These are phyloP conservation scores for Hyphopichia khmerensis DNA, from an alignment of 1,139 yeast genomes.

Conservation along the genomic window DNA sequence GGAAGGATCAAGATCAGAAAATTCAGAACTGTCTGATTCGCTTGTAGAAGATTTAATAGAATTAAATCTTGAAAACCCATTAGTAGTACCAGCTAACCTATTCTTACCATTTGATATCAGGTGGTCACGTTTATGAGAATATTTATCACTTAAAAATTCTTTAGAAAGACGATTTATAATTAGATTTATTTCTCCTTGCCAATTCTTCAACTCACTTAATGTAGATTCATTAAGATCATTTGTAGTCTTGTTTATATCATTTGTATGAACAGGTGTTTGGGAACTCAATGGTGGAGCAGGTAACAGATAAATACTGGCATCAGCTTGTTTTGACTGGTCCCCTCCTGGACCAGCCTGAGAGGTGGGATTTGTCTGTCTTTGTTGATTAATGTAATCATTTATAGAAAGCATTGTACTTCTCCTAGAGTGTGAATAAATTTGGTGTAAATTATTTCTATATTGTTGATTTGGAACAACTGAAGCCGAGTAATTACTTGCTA, in stretches of 20 bases:
- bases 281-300: slow-evolving; percentile 11
- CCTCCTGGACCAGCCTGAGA: slow-evolving; percentile 1
- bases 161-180: slow-evolving; percentile 39
- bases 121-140: background rate
- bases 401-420: slow-evolving; percentile 38
- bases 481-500: slow-evolving; percentile 20
- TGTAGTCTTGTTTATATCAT: background rate
- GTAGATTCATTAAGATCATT: slow-evolving; percentile 8
- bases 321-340: slow-evolving; percentile 12
- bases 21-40: slow-evolving; percentile 12
- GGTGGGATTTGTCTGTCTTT: slow-evolving; percentile 13
- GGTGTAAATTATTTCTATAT: slow-evolving; percentile 38
- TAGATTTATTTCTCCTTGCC: slow-evolving; percentile 48
- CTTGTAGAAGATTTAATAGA: slow-evolving; percentile 6
- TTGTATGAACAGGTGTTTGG: background rate
- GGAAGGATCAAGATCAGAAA: slow-evolving; percentile 18
- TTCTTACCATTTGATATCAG: background rate
- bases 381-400: slow-evolving; percentile 39
- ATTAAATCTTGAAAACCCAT: background rate
- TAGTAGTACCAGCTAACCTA: background rate
- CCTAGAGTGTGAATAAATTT: slow-evolving; percentile 47
- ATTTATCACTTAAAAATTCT: slow-evolving; percentile 26
- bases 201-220: slow-evolving; percentile 39
- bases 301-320: slow-evolving; percentile 24
- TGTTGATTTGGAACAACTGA: slow-evolving; percentile 26